These are phyloP conservation scores for Periconia sp. DNA, from an alignment of 2,329 filamentous ascomycete genomes.

Conservation along the genomic window DNA sequence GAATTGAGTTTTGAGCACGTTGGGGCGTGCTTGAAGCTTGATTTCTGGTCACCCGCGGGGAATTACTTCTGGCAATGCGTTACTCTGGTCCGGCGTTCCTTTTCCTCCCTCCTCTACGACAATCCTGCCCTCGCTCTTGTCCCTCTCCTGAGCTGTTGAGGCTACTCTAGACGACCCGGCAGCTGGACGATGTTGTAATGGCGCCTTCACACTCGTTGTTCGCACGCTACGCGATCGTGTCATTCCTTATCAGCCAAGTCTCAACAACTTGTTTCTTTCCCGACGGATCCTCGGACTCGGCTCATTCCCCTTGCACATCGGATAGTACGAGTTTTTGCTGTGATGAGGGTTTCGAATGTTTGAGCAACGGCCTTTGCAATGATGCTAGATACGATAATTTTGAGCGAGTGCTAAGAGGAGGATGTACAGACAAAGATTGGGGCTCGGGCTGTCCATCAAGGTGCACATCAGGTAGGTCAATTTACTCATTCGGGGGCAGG, in stretches of 20 bases:
- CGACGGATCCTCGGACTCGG: slow-evolving; percentile 17
- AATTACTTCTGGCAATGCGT: too few relatives aligned
- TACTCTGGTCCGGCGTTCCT: too few relatives aligned
- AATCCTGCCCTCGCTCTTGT: too few relatives aligned
- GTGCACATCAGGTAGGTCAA: slow-evolving; percentile 16
- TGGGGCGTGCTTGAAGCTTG: too few relatives aligned
- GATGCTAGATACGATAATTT: slow-evolving; percentile 23
- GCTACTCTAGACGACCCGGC: too few relatives aligned
- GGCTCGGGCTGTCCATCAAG: slow-evolving; percentile 13
- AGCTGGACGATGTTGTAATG: too few relatives aligned
- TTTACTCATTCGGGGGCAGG: too few relatives aligned
- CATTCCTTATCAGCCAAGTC: slow-evolving; percentile 1
- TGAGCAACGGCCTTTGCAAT: slow-evolving; percentile 26
- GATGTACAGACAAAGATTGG: slow-evolving; percentile 24
- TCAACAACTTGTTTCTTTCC: slow-evolving; percentile 22
- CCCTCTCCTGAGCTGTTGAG: too few relatives aligned
- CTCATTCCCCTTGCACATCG: slow-evolving; percentile 14
- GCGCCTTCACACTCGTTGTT: background rate
- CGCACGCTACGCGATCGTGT: slow-evolving; percentile 1
- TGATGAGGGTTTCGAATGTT: slow-evolving; percentile 19
- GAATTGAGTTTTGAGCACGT: too few relatives aligned
- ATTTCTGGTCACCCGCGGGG: too few relatives aligned
- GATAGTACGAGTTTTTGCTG: slow-evolving; percentile 19
- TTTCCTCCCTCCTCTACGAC: too few relatives aligned
- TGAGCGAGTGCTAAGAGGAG: slow-evolving; percentile 20